A percentile compares a stretch with the other conserved stretches of the same genome.
Conservation (phyloP, 2,329 filamentous ascomycete genomes). For the Capronia epimyces region DNA sequence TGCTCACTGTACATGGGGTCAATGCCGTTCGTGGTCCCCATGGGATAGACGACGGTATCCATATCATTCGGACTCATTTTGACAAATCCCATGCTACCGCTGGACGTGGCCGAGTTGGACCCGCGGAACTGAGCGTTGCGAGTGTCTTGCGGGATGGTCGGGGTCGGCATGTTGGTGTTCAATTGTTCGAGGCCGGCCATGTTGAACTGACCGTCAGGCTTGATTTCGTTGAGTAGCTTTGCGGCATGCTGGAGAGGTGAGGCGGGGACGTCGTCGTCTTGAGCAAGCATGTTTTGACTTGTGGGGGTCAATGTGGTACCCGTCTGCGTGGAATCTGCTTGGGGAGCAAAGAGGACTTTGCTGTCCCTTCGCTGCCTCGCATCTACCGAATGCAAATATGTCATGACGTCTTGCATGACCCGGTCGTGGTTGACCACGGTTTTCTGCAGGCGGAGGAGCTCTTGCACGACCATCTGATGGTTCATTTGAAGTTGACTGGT, state of each 20-base stretch:
- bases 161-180: conserved; percentile 35
- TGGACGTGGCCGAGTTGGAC: conserved; percentile 43
- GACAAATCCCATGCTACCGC: conserved; percentile 46
- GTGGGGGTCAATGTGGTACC: conserved; percentile 42
- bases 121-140: conserved; percentile 48
- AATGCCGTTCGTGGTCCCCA: conserved; percentile 84
- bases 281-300: conserved; percentile 39
- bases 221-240: conserved; percentile 60
- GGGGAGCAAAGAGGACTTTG: conserved; percentile 41
- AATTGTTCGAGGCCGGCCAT: conserved; percentile 60
- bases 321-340: conserved; percentile 39
- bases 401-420: conserved; percentile 67
- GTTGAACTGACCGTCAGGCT: conserved; percentile 60
- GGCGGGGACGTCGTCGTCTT: conserved; percentile 56
- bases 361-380: conserved; percentile 59
- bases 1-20: conserved; percentile 93
- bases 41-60: conserved; percentile 77
- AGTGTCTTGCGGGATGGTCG: conserved; percentile 32
- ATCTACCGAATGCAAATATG: conserved; percentile 60
- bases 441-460: conserved; percentile 60
- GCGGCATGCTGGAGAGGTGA: conserved; percentile 64
- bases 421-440: conserved; percentile 68
- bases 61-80: conserved; percentile 51
- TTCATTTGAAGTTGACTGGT: conserved; percentile 71
- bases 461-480: conserved; percentile 59